phyloP scores from a whole-genome alignment of 2,329 filamentous ascomycete species.

The Metarhizium robertsii region DNA sequence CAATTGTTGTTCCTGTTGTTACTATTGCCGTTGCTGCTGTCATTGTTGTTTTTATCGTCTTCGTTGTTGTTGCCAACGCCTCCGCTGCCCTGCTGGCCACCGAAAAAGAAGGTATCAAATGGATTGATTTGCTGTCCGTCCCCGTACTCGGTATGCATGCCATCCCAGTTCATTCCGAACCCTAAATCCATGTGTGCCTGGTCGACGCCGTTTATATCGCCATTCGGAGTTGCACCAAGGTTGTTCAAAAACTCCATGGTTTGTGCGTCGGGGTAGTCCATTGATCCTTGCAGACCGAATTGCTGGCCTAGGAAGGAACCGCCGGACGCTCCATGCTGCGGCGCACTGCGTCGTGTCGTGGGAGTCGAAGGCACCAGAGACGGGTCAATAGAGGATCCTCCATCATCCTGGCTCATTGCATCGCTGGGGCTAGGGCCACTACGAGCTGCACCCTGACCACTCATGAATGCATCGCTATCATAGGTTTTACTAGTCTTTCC shows the following conservation, averaged over 20 bases:
- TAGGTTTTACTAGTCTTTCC: constrained; percentile 25
- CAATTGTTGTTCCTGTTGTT: background rate
- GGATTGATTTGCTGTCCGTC: constrained; percentile 55
- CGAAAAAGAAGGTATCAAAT: constrained; percentile 68
- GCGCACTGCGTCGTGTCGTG: constrained; percentile 23
- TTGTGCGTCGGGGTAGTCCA: constrained; percentile 38
- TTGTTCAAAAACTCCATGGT: constrained; percentile 45
- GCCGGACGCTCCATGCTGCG: constrained; percentile 18
- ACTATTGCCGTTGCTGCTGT: background rate
- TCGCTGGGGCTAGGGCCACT: constrained; percentile 22
- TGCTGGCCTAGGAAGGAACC: constrained; percentile 23
- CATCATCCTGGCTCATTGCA: constrained; percentile 19
- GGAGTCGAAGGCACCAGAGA: constrained; percentile 36
- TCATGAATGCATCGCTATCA: constrained; percentile 22
- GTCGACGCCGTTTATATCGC: constrained; percentile 24
- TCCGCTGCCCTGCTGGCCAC: constrained; percentile 34
- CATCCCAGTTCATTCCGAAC: constrained; percentile 56
- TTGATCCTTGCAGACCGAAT: constrained; percentile 23
- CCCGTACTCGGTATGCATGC: constrained; percentile 52
- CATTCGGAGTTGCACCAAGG: constrained; percentile 25
- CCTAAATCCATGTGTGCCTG: constrained; percentile 52
- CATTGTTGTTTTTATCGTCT: background rate
- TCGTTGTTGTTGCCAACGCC: constrained; percentile 17
- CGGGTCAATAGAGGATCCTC: constrained; percentile 26
- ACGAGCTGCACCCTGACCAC: constrained; percentile 16